Conservation (phyloP, 2,329 filamentous ascomycete species). For the Zymoseptoria pseudotritici region DNA sequence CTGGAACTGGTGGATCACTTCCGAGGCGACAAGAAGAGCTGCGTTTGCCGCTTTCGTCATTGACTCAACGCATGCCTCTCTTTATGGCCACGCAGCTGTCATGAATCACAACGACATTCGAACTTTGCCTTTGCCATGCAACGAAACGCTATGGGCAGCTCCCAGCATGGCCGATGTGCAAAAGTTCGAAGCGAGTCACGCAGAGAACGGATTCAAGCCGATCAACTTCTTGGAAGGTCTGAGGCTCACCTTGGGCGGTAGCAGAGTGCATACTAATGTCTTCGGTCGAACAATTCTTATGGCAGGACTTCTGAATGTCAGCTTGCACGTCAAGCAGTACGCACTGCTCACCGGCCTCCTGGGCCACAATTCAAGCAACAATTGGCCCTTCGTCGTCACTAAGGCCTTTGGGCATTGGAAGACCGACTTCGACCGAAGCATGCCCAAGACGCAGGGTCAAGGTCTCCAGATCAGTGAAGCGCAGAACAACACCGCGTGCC, state of each 20-base stretch:
- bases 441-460: slow-evolving; percentile 48
- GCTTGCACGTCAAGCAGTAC: slow-evolving; percentile 95
- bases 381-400: slow-evolving; percentile 80
- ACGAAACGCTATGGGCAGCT: slow-evolving; percentile 87
- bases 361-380: slow-evolving; percentile 53
- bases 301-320: slow-evolving; percentile 86
- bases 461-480: slow-evolving; percentile 31
- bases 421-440: slow-evolving; percentile 75
- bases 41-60: slow-evolving; percentile 93
- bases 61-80: slow-evolving; percentile 91
- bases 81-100: slow-evolving; percentile 94
- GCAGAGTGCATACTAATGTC: slow-evolving; percentile 80
- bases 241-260: slow-evolving; percentile 79
- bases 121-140: slow-evolving; percentile 75
- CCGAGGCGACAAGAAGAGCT: slow-evolving; percentile 79
- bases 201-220: slow-evolving; percentile 74
- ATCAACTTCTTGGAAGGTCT: slow-evolving; percentile 85
- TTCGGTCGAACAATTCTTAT: slow-evolving; percentile 92
- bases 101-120: slow-evolving; percentile 97
- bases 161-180: slow-evolving; percentile 80
- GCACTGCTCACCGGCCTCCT: slow-evolving; percentile 88
- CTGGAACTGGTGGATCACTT: slow-evolving; percentile 95
- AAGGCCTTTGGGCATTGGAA: slow-evolving; percentile 93
- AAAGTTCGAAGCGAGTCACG: slow-evolving; percentile 70
- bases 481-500: slow-evolving; percentile 17